A percentile compares a stretch with the other conserved stretches of the same genome.
Evolutionary conservation across 177 flowering plant species (phyloP).

Genomic region (Tripterygium wilfordii): DNA sequence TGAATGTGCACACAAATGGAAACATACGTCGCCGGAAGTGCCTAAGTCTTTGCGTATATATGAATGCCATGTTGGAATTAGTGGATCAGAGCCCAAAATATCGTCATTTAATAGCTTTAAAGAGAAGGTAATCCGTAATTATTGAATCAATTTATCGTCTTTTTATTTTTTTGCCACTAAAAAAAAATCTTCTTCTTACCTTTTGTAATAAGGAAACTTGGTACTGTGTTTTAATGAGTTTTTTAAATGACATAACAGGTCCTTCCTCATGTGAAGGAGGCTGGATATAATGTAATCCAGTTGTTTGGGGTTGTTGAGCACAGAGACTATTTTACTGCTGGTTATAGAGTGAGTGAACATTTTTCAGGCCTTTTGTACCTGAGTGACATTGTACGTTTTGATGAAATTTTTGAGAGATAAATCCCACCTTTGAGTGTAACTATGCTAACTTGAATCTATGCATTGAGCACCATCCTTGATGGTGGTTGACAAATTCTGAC

Average conservation of each 20-base stretch:
- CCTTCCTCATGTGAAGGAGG: conserved; percentile 77
- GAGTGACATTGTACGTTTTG: background rate
- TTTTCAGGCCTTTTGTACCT: background rate
- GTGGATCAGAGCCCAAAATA: conserved; percentile 73
- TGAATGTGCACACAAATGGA: conserved; percentile 71
- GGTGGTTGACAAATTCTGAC: no score
- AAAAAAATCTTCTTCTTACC: no score
- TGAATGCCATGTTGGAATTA: conserved; percentile 95
- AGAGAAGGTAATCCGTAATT: conserved; percentile 38
- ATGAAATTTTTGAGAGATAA: background rate
- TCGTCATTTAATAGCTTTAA: conserved; percentile 75
- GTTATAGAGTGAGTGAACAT: conserved; percentile 67
- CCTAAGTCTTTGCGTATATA: conserved; percentile 89
- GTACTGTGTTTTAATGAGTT: conserved; percentile 2
- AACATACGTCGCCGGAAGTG: conserved; percentile 44
- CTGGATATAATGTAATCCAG: conserved; percentile 93
- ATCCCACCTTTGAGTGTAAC: no score
- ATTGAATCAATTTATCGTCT: background rate
- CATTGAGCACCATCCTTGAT: no score
- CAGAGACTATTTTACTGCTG: conserved; percentile 90
- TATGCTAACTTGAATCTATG: no score
- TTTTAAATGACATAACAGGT: conserved; percentile 37
- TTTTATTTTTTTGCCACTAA: no score
- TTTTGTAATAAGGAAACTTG: conserved; percentile 1
- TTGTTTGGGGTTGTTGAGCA: conserved; percentile 88